phyloP scores from a whole-genome alignment of 257 asterid genomes.

The Ligustrum vulgare region DNA sequence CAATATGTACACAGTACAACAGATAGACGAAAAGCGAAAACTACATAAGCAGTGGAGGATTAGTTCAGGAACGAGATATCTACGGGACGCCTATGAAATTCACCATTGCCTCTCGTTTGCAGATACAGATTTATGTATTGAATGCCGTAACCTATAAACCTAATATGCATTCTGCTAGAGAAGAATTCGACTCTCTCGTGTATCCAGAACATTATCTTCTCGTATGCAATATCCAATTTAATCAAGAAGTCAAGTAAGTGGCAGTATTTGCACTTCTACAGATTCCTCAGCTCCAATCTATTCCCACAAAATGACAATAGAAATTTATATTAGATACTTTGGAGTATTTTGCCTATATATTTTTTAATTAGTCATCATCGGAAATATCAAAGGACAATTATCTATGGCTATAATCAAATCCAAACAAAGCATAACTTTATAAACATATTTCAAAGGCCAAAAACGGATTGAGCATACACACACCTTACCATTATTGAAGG shows the following conservation, averaged over 20 bases:
- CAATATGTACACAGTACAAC: neutral
- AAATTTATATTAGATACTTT: neutral
- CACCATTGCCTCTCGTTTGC: neutral
- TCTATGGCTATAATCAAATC: neutral
- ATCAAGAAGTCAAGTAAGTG: too few species aligned
- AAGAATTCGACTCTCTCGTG: neutral
- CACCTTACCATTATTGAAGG: neutral
- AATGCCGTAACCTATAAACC: slow-evolving; percentile 5
- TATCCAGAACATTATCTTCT: neutral
- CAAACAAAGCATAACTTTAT: neutral
- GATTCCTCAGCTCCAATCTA: neutral
- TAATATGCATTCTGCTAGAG: neutral
- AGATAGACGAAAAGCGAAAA: neutral
- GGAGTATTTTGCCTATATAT: neutral
- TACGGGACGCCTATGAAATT: neutral
- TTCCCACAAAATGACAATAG: neutral
- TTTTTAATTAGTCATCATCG: neutral
- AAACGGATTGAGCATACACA: neutral
- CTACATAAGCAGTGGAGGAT: neutral
- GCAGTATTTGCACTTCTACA: neutral
- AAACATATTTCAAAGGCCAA: neutral
- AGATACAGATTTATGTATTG: neutral
- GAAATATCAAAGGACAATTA: neutral
- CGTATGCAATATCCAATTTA: neutral
- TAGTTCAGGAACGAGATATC: neutral